These are phyloP conservation scores for Raddia distichophylla DNA, from an alignment of 176 grass and related monocot genomes.

Conservation along the genomic window DNA sequence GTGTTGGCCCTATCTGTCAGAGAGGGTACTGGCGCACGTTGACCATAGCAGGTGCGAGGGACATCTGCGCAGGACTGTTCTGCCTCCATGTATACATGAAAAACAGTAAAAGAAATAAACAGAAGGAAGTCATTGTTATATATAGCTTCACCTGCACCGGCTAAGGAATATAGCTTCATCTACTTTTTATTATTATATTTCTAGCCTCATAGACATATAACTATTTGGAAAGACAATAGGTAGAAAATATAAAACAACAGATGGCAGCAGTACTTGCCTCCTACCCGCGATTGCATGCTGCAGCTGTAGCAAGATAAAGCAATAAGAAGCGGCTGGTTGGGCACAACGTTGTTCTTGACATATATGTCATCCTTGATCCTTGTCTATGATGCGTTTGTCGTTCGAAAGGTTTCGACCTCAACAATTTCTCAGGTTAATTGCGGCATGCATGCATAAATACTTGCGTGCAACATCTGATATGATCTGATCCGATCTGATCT, in stretches of 20 bases:
- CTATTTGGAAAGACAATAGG: slow-evolving; percentile 22
- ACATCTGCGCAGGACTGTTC: background rate
- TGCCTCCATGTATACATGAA: background rate
- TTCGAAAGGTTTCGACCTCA: slow-evolving; percentile 9
- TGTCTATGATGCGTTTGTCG: slow-evolving; percentile 17
- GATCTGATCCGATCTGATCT: background rate
- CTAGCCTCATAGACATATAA: background rate
- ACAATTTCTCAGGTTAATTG: background rate
- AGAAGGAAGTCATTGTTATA: background rate
- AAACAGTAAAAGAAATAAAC: slow-evolving; percentile 7
- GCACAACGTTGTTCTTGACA: background rate
- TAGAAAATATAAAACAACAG: background rate
- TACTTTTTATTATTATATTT: background rate
- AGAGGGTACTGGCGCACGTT: background rate
- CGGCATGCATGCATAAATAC: background rate
- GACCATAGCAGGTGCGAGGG: slow-evolving; percentile 9
- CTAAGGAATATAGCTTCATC: background rate
- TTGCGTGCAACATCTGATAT: background rate
- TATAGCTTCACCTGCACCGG: too few species aligned
- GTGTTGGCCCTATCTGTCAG: background rate
- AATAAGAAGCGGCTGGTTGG: background rate
- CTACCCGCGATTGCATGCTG: background rate
- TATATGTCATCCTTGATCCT: slow-evolving; percentile 2
- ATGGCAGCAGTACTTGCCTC: background rate
- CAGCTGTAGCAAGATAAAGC: background rate